Base-by-base conservation (phyloP, 305 asterid species). In the Caryopteris hybrid region DNA sequence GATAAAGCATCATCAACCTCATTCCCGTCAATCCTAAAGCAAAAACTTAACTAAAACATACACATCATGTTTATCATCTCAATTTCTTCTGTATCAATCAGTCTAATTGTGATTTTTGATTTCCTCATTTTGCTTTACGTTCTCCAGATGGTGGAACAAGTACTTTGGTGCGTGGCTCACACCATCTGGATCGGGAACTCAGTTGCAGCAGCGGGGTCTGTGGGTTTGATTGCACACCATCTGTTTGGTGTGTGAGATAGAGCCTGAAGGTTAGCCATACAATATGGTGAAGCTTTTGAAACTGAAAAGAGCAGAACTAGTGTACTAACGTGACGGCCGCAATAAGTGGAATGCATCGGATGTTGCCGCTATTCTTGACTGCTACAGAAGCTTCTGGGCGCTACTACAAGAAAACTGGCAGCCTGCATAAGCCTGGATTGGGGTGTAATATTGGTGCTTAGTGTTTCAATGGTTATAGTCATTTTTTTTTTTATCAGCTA, bases 231-330 rank as follows among this genome's bases (percentile, higher is more conserved):
- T 0, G 95, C 87, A 3, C 99, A 94, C n/a, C 99, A 94, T 78
- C 75, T 94, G n/a, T 89, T 91, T 70, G 98, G 99, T 10, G 95
- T 82, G 16, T 91, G 99, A 98, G 91, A 88, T 57, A 98, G 99
- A 23, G 99, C 91, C 75, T 78, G 98, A 22, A 83, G 99, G 72
- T 72, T 94, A 76, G 88, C 84, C 42, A 81, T 80, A 12, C 78
- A 97, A 29, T 76, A 91, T 17, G 99, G 98, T 13, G 93, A 89
- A 68, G 96, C 89, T 56, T 94, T 94, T 47, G 90, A 94, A 74
- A 82, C 8, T 2, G 88, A 91, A 18, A 91, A 89, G 80, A 75
- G 65, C 62, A 84, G 98, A 76, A 94, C 98, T 3, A 94, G 99
- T 27, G 70, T 89, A 16, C 61, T n/a, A n/a, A n/a, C n/a, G n/a